Conservation (phyloP, 208 protist genomes). For the Leishmania martiniquensis region DNA sequence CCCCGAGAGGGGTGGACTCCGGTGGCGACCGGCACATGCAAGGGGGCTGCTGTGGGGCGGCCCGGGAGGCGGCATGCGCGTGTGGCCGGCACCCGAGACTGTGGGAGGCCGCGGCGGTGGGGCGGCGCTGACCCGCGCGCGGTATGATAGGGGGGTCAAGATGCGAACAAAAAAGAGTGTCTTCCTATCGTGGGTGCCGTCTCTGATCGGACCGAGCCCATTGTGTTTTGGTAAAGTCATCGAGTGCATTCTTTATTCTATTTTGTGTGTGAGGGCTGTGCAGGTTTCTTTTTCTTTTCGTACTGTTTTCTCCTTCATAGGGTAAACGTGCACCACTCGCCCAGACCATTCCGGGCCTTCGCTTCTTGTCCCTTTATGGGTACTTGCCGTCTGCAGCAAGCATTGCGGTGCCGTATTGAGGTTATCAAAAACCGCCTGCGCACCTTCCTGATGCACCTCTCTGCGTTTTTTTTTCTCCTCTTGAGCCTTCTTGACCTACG, state of each 20-base stretch:
- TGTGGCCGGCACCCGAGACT: not conserved
- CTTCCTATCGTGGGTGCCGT: not conserved
- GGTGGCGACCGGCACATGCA: not conserved
- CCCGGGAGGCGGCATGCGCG: not conserved
- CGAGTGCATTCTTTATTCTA: too few species aligned
- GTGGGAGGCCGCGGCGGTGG: not conserved
- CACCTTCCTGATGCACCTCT: not conserved
- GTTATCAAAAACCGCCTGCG: not conserved
- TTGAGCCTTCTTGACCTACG: not conserved
- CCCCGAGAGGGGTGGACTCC: not conserved
- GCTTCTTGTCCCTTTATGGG: not conserved
- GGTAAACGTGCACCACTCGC: too few species aligned
- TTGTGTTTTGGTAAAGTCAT: too few species aligned
- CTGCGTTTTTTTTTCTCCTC: not conserved
- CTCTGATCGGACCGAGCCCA: not conserved
- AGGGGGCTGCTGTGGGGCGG: not conserved
- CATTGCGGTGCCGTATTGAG: not conserved
- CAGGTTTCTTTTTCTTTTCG: too few species aligned
- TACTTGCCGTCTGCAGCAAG: not conserved
- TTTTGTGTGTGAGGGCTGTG: too few species aligned
- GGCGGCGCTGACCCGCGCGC: not conserved
- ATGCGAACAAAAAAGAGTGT: not conserved
- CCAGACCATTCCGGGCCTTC: too few species aligned
- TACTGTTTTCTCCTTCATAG: too few species aligned
- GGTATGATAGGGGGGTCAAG: not conserved